phyloP scores from a whole-genome alignment of 164 flowering plant genomes.

The Macadamia tetraphylla region DNA sequence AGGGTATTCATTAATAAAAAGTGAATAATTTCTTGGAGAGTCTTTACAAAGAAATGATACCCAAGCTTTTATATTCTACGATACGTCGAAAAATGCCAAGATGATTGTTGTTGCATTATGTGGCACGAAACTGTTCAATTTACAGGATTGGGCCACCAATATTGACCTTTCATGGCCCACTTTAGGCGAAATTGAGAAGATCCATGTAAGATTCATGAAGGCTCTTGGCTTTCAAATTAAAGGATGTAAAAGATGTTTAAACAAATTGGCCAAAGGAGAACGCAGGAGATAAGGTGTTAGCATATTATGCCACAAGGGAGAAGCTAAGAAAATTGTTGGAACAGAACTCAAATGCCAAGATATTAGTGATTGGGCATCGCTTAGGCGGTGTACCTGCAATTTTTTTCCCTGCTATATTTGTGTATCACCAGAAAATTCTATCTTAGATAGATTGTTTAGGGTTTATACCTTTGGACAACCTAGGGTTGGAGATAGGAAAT shows the following conservation, averaged over 20 bases:
- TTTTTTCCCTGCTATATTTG: constrained; percentile 44
- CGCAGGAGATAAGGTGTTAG: constrained; percentile 14
- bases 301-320: constrained; percentile 48
- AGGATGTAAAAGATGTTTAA: constrained; percentile 13
- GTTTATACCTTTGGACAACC: constrained; percentile 69
- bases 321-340: constrained; percentile 24
- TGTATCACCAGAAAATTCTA: constrained; percentile 28
- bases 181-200: constrained; percentile 36
- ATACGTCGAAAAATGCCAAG: constrained; percentile 25
- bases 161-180: constrained; percentile 54
- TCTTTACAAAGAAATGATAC: constrained; percentile 27
- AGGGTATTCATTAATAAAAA: too few species aligned
- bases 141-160: constrained; percentile 48
- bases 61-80: constrained; percentile 40
- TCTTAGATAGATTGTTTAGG: constrained; percentile 40
- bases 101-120: constrained; percentile 54
- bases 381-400: constrained; percentile 61
- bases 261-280: constrained; percentile 49
- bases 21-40: constrained; percentile 19
- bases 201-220: constrained; percentile 65
- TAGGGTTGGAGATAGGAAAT: constrained; percentile 50
- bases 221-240: constrained; percentile 48
- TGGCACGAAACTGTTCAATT: constrained; percentile 60
- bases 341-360: constrained; percentile 25
- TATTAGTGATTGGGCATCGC: constrained; percentile 61